Conservation (phyloP, 2,329 filamentous ascomycete genomes). For the Pestalotiopsis sp. region DNA sequence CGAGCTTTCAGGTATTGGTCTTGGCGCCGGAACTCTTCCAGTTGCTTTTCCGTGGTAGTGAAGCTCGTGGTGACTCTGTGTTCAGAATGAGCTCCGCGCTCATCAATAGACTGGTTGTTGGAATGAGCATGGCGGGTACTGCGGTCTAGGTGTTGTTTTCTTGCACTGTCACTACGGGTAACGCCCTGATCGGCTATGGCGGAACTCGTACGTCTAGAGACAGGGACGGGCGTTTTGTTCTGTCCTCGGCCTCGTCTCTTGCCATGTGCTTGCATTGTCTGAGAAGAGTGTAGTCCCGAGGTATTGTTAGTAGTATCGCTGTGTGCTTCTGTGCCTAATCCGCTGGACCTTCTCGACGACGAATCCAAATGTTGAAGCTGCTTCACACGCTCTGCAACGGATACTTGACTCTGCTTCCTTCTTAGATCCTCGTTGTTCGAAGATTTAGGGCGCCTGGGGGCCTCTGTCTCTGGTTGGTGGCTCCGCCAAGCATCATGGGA, state of each 20-base stretch:
- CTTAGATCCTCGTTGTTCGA: not conserved
- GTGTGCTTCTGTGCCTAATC: not conserved
- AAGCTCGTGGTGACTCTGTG: not conserved
- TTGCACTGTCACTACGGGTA: not conserved
- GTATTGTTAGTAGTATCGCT: not conserved
- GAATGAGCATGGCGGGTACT: not conserved
- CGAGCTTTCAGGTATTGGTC: conserved; percentile 6
- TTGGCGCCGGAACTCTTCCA: not conserved
- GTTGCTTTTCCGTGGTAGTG: not conserved
- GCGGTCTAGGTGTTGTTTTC: not conserved
- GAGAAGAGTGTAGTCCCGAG: not conserved
- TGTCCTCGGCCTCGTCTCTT: not conserved
- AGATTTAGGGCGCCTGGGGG: conserved; percentile 9
- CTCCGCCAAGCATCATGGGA: conserved; percentile 16
- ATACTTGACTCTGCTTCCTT: not conserved
- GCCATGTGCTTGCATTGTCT: not conserved
- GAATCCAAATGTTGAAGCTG: not conserved
- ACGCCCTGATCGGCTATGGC: not conserved
- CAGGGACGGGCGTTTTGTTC: not conserved
- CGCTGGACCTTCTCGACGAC: not conserved
- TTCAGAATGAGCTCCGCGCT: not conserved
- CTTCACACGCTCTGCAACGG: not conserved
- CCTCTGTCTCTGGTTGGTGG: not conserved
- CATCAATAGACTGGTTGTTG: not conserved
- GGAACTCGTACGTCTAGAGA: not conserved